These are phyloP conservation scores for Themeda triandra DNA, from an alignment of 176 grass and related monocot genomes.

Conservation along the genomic window DNA sequence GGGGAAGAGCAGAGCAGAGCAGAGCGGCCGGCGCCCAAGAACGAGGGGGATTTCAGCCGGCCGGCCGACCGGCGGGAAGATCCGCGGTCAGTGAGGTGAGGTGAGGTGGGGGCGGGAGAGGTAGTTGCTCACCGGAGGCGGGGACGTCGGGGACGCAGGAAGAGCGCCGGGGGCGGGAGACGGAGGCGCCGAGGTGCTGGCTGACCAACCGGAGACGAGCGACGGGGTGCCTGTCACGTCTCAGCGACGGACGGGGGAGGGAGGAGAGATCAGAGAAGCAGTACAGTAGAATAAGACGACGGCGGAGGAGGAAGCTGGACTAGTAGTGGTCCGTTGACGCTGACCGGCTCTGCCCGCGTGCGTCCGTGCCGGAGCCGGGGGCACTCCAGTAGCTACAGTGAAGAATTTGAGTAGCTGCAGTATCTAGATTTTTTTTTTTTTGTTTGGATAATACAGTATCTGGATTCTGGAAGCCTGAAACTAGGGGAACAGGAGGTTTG, in stretches of 20 bases:
- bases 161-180: not conserved
- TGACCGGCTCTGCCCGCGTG: not conserved
- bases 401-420: no score
- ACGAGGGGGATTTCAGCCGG: no score
- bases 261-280: not conserved
- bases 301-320: not conserved
- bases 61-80: not conserved
- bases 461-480: no score
- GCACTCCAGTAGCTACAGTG: fast-evolving
- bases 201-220: no score
- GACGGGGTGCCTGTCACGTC: no score
- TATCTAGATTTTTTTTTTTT: no score
- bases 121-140: not conserved
- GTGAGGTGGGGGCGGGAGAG: no score
- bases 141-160: not conserved
- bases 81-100: not conserved
- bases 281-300: not conserved
- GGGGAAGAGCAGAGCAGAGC: no score
- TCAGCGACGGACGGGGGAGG: not conserved
- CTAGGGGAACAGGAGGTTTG: no score
- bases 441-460: no score
- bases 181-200: not conserved
- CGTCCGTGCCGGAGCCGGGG: no score
- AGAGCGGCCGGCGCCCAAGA: not conserved
- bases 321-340: not conserved